Evolutionary conservation across 2,329 filamentous ascomycete genomes (phyloP).

Genomic region (Chaetomium strumarium): DNA sequence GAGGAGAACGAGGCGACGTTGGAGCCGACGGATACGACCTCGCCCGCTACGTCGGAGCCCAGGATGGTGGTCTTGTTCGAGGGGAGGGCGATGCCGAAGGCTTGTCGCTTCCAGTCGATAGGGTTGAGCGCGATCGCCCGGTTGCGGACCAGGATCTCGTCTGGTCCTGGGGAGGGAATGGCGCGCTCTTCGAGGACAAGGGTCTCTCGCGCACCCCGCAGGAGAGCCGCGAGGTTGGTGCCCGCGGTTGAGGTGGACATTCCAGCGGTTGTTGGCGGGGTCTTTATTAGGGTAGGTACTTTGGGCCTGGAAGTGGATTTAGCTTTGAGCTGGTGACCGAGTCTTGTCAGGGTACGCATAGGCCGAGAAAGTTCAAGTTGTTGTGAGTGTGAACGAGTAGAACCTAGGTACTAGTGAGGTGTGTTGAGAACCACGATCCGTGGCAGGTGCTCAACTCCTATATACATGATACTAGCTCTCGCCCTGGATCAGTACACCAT

Average conservation of each 20-base stretch:
- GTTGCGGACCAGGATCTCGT: constrained; percentile 29
- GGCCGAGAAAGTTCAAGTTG: no score
- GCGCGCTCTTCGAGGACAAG: constrained; percentile 2
- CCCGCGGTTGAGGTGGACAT: not conserved
- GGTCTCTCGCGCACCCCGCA: not conserved
- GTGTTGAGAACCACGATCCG: no score
- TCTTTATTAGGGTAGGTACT: no score
- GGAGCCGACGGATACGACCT: constrained; percentile 28
- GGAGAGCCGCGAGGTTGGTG: constrained; percentile 6
- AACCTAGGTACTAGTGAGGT: no score
- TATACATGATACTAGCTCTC: no score
- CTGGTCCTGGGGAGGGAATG: constrained; percentile 19
- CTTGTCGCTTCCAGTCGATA: constrained; percentile 31
- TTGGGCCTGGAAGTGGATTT: no score
- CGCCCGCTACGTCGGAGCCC: constrained; percentile 30
- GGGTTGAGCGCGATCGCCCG: constrained; percentile 30
- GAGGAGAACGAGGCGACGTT: constrained; percentile 21
- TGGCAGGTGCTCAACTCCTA: no score
- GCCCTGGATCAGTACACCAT: no score
- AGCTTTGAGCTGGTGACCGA: no score
- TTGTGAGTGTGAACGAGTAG: no score
- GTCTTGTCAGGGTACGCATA: no score
- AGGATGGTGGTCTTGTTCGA: constrained; percentile 28
- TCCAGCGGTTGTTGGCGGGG: no score
- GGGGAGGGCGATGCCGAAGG: constrained; percentile 24